Base-by-base conservation (phyloP, 1,284 basidiomycete genomes). In the Peniophora sp. region DNA sequence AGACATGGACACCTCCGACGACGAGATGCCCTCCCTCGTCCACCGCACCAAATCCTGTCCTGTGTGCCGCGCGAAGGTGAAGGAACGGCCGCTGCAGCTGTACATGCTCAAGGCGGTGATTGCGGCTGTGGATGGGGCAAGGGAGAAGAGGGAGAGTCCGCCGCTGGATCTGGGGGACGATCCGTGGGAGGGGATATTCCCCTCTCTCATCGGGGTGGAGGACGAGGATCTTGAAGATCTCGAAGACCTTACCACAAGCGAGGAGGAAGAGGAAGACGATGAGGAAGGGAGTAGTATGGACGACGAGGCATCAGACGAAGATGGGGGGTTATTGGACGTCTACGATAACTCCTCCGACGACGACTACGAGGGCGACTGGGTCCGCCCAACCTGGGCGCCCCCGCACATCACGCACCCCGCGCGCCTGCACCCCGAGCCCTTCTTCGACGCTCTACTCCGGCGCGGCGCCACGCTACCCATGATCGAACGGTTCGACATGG, bases 111-210 rank as follows among this genome's bases (percentile, higher is more conserved):
- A 85, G 63, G 70, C 73, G 15, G 69, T 87, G 32, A 70, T 74
- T 0, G 63, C 70, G 11, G 68, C 75, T 2, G 58, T 87, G 24
- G 62, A 64, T 34, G 79, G 77, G 53, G 64, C 64, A 34, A 76
- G 72, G 54, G 55, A 55, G 12, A 57, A 57, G 11, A 62, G 60
- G 27, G 52, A 54, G 10, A 48, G 58, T 3, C 57, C 61, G 6
- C 55, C 58, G 36, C 59, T 66, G n/a, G 71, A 67, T 17, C 55
- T 56, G 3, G n/a, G n/a, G n/a, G 71, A 65, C 8, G 80, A 86
- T 58, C 83, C 83, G 0, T 86, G 83, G 83, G 74, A 71, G 45
- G 84, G 81, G 1, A 75, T 86, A 39, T 88, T 88, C 63, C 70
- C 22, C 67, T 0, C 64, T 70, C 2, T 67, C 63, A 64, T 55